Evolutionary conservation across 1,139 yeast genomes (phyloP), one percentile per base, ranked within the genome.

Genomic region (Lodderomyces jiufengensis): DNA sequence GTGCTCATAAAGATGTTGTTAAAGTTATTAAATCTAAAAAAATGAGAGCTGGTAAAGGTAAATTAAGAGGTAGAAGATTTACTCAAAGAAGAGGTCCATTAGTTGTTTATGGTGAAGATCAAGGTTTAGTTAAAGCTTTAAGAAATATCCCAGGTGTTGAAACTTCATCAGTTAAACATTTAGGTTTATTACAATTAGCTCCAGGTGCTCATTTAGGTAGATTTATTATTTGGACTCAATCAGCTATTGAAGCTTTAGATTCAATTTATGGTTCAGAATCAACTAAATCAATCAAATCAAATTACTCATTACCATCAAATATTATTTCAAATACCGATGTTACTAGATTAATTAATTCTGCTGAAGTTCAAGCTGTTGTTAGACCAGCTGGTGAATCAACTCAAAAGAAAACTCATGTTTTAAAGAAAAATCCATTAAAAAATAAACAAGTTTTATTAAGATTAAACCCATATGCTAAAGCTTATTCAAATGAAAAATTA

Each of bases 121-220:
- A 90, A 68, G 97, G 98, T 78, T 63, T 92, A 45, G 95, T 85
- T 66, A 87, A 87, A 81, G 98, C 98, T 52, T 87, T 92, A 83
- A 90, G 97, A 84, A 94, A 92, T 86, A 77, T 92, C 56, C 98
- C 99, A 73, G 99, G 99, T 85, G 97, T 92, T 57, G 98, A 92
- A 79, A 84, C 96, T 63, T 81, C 92, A 61, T 78, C 84, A 68
- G 98, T 92, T 60, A 77, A 84, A 66, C 79, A 92, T 66, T 82
- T 92, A 66, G 94, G 94, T 77, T 80, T 94, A 65, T 85, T 94
- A 71, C 97, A 92, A 80, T 85, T 92, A 66, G 99, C 99, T 59
- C 99, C 99, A 73, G 99, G 99, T 84, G 95, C 97, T 66, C 98
- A 92, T 82, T 80, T 92, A 64, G 98, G 98, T 78, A 90, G 98